Evolutionary conservation across 768 basidiomycete genomes (phyloP).

Genomic region (Lactarius psammicola): DNA sequence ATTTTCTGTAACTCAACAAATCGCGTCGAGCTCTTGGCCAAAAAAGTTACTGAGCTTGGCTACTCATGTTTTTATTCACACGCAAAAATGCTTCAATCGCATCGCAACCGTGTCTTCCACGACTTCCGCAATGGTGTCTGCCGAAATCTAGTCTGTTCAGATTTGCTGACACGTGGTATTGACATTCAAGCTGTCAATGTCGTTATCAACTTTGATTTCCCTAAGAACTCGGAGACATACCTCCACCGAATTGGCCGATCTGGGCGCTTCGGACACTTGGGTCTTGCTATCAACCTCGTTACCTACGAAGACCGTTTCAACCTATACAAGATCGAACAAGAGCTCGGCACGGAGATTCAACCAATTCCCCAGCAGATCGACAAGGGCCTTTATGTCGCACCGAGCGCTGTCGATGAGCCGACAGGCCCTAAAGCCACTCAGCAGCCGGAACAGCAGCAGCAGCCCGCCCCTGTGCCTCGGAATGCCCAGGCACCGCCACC

Average conservation of each 20-base stretch:
- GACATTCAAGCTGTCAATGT: constrained; percentile 99
- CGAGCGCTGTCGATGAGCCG: constrained; percentile 47
- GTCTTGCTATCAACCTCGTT: constrained; percentile 95
- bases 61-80: constrained; percentile 99
- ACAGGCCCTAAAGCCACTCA: constrained; percentile 43
- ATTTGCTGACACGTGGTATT: constrained; percentile 97
- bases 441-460: constrained; percentile 34
- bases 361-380: constrained; percentile 93
- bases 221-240: constrained; percentile 98
- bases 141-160: constrained; percentile 97
- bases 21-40: constrained; percentile 97
- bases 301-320: constrained; percentile 99
- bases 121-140: constrained; percentile 99
- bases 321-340: constrained; percentile 96
- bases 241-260: constrained; percentile 98
- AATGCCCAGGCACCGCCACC: constrained; percentile 17
- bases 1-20: constrained; percentile 99
- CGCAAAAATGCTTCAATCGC: constrained; percentile 98
- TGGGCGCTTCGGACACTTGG: constrained; percentile 95
- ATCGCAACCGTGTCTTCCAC: constrained; percentile 99
- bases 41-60: constrained; percentile 98
- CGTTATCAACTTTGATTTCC: constrained; percentile 99
- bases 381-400: constrained; percentile 89
- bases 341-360: constrained; percentile 96
- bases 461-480: constrained; percentile 26